Base-by-base conservation (phyloP, 768 basidiomycete species). In the Russula sp. region DNA sequence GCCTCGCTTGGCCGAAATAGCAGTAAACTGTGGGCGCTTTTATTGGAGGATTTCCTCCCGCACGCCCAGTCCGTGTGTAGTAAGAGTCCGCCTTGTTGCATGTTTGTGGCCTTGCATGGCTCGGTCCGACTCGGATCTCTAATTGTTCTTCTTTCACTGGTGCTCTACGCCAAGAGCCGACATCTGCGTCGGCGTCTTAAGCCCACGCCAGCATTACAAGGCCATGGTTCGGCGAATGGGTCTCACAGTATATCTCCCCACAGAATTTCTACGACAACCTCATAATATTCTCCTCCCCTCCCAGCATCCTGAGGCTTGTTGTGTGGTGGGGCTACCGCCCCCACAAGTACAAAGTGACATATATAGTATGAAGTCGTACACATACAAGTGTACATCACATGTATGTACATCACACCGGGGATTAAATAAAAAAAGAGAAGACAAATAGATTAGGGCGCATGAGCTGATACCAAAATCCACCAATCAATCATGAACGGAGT, bases 71-170 rank as follows among this genome's bases (percentile, higher is more conserved):
- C 65, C 63, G 42, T 25, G 4, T 10, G 39, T 48, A 53, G 53
- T 29, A 58, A 41, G 22, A 42, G 46, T 8, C 43, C 80, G n/a
- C 48, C 60, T 68, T n/a, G 13, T 34, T 43, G 20, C 10, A 6
- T 43, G 29, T n/a, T 16, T 14, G 7, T 29, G 10, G 18, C 47
- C 36, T 34, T n/a, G n/a, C n/a, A n/a, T n/a, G 41, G 20, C 11
- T 9, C 52, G 16, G 39, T 50, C 5, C 13, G n/a, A n/a, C n/a
- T n/a, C n/a, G n/a, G 14, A 20, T 22, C 32, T 58, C 36, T 38
- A 45, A 45, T 45, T 8, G 34, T 53, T 7, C 34, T 20, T n/a
- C 16, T 18, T 16, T 38, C 22, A 9, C 7, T 45, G 18, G 39
- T n/a, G n/a, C n/a, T 64, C 29, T 60, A 56, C 32, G 63, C 58